These are phyloP conservation scores for Candida parachauliodes DNA, from an alignment of 805 yeast species.

Conservation along the genomic window DNA sequence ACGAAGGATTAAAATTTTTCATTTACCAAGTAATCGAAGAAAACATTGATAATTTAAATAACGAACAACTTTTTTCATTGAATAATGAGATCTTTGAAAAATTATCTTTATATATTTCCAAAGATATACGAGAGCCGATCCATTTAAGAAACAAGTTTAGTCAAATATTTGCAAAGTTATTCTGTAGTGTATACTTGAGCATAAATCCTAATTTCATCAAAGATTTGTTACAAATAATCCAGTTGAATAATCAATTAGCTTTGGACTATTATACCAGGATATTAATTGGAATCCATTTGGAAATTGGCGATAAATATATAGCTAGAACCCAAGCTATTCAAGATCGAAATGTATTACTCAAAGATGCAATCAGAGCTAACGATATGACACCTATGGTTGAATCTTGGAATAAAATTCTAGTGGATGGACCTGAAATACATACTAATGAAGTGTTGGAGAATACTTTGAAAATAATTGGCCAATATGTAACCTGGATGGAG, in stretches of 20 bases:
- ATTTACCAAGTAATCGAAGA: slow-evolving; percentile 67
- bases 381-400: slow-evolving; percentile 66
- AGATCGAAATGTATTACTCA: slow-evolving; percentile 66
- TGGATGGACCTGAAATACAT: slow-evolving; percentile 16
- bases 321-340: slow-evolving; percentile 59
- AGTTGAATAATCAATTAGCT: slow-evolving; percentile 30
- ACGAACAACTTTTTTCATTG: slow-evolving; percentile 44
- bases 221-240: slow-evolving; percentile 22
- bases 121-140: slow-evolving; percentile 22
- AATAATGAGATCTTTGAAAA: slow-evolving; percentile 48
- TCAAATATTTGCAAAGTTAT: slow-evolving; percentile 30
- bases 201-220: slow-evolving; percentile 31
- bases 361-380: slow-evolving; percentile 74
- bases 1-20: slow-evolving; percentile 61
- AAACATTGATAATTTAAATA: slow-evolving; percentile 41
- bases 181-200: slow-evolving; percentile 32
- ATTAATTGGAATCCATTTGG: slow-evolving; percentile 73
- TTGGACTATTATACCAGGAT: slow-evolving; percentile 75
- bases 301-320: slow-evolving; percentile 89
- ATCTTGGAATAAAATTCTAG: slow-evolving; percentile 64
- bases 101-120: slow-evolving; percentile 23
- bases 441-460: slow-evolving; percentile 50
- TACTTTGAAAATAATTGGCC: slow-evolving; percentile 67
- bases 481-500: slow-evolving; percentile 91
- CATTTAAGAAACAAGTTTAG: slow-evolving; percentile 37